Conservation (phyloP, 2,329 filamentous ascomycete species). For the Nothophaeocryptopus gaeumannii region DNA sequence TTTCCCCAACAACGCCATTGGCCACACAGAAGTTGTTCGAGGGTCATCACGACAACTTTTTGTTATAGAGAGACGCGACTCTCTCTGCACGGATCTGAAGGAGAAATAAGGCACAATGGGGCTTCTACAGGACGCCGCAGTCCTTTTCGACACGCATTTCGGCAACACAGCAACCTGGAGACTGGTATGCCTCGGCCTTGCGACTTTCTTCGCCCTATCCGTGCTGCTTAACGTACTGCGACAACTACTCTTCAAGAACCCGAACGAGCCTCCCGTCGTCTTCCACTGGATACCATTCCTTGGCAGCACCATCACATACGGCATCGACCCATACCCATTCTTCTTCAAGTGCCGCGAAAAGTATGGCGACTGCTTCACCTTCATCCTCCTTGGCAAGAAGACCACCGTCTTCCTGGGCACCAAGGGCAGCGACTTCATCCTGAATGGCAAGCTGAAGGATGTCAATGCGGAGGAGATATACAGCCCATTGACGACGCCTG, state of each 20-base stretch:
- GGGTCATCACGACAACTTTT: constrained; percentile 3
- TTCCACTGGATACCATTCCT: constrained; percentile 69
- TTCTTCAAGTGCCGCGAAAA: constrained; percentile 71
- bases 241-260: constrained; percentile 70
- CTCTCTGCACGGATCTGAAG: background rate
- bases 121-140: constrained; percentile 27
- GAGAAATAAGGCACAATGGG: constrained; percentile 22
- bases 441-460: constrained; percentile 87
- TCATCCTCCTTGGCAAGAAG: constrained; percentile 82
- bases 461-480: constrained; percentile 91
- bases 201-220: constrained; percentile 52
- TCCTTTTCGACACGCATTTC: constrained; percentile 20
- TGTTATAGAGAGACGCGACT: background rate
- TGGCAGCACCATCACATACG: constrained; percentile 89
- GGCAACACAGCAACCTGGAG: constrained; percentile 38
- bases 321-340: constrained; percentile 89
- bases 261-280: constrained; percentile 62
- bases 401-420: constrained; percentile 82
- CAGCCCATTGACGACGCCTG: constrained; percentile 66
- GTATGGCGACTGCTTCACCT: constrained; percentile 89
- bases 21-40: constrained; percentile 2
- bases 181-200: constrained; percentile 44
- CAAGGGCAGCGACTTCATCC: constrained; percentile 83
- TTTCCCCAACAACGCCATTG: constrained; percentile 4
- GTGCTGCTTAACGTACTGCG: constrained; percentile 75